Evolutionary conservation across 1,139 yeast genomes (phyloP), one percentile per base, ranked within the genome.

Genomic region (Lodderomyces parapsilosis): DNA sequence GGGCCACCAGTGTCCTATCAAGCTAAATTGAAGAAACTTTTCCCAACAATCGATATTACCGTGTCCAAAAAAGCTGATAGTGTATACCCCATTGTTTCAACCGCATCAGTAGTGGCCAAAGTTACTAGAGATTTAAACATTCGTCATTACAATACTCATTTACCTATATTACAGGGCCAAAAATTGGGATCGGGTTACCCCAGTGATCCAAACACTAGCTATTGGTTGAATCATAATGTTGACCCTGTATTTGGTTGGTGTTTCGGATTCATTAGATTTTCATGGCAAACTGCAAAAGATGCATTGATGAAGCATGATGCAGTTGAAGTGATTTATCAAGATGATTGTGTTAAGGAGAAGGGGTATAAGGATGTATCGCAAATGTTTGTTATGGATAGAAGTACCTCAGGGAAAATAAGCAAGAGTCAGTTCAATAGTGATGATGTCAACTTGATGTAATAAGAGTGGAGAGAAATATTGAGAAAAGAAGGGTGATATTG

Each of bases 21-120:
- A 56, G 79, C 75, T 17, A 93, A 91, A 60, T 68, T 94, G 40
- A 76, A 80, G 47, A 63, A 64, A 22, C 63, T 78, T 42, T 94
- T 94, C 57, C 96, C 97, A 0, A 65, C 62, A 0, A 67, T 89
- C 31, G 78, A 77, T 44, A 76, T 94, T 36, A 85, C 90, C 0
- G 99, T 94, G n/a, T 80, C 96, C 13, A 94, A 93, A 58, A 93
- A 93, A 59, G 99, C 99, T 0, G 99, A 94, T 68, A 82, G 96
- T 22, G 59, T 89, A n/a, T 93, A 76, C 59, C 97, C 98, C 0
- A 84, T 90, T 40, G 99, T 94, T 4, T 86, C 96, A 62, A 88
- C 95, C 0, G 99, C 99, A 0, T 86, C 96, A n/a, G 88, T 93
- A 43, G 91, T 93, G 41, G 99, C 99, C 6, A 93, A 93, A 60